Base-by-base conservation (phyloP, 305 asterid species). In the Fraxinus baroniana region DNA sequence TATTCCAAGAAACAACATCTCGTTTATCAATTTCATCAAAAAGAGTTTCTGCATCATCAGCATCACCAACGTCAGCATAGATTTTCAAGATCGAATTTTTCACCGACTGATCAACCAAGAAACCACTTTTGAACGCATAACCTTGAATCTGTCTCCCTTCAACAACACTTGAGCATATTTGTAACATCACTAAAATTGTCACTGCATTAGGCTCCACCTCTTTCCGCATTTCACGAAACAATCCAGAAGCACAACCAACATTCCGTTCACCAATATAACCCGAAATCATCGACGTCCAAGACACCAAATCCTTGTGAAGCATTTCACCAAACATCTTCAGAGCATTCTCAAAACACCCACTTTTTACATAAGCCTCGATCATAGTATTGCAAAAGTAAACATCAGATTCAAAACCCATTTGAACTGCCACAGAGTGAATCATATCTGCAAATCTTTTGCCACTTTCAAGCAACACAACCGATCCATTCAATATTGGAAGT, bases 1-100 rank as follows among this genome's bases (percentile, higher is more conserved):
- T 90, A 78, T 90, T 90, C 90, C 91, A 87, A 46, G 93, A 83
- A 83, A 85, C 83, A 13, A 80, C 78, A 64, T 90, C 93, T 79
- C 75, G 81, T 33, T 17, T 15, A 30, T 33, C 87, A 32, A 66
- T 78, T 84, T 87, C 90, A 39, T 39, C 79, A 24, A 90, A 87
- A 70, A 86, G 83, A 83, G 36, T 73, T 77, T 86, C 89, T 0
- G 85, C 84, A 44, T 90, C 88, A 17, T 52, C 52, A 7, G 15
- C 76, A 55, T 80, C 10, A 1, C 87, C 84, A 62, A 85, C 73
- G 18, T 79, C 86, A 18, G 80, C 52, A 22, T 87, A 90, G 73
- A 78, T 82, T 52, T 87, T 87, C 89, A 90, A 81, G 76, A 88
- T 33, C 41, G 90, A 83, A 79, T 90, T 90, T 76, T 74, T 77